phyloP scores from a whole-genome alignment of 1,139 yeast genomes.

The Suhomyces kunorum region DNA sequence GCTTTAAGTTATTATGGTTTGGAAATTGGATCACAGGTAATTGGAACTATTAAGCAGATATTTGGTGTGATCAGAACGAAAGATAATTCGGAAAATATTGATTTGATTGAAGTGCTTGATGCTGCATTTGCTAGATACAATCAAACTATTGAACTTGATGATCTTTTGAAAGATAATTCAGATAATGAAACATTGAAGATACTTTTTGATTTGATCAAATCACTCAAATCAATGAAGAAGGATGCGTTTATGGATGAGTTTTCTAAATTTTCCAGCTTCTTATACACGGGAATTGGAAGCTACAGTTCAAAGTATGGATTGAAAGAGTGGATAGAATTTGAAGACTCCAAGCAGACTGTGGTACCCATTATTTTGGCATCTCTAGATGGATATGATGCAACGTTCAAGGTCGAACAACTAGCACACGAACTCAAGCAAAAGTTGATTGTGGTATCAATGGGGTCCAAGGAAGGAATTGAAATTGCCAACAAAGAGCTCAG shows the following conservation, averaged over 20 bases:
- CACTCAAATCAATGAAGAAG: slow-evolving; percentile 13
- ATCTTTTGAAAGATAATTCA: slow-evolving; percentile 14
- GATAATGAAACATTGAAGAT: slow-evolving; percentile 23
- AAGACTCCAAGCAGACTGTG: slow-evolving; percentile 1
- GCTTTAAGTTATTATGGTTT: slow-evolving; percentile 27
- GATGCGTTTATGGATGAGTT: slow-evolving; percentile 23
- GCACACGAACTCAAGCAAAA: slow-evolving; percentile 31
- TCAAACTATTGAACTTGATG: slow-evolving; percentile 8
- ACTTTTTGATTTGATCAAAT: slow-evolving; percentile 17
- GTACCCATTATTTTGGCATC: slow-evolving; percentile 58
- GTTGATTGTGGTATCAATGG: slow-evolving; percentile 63
- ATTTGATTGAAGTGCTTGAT: slow-evolving; percentile 9
- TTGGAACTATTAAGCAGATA: slow-evolving; percentile 16
- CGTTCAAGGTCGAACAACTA: slow-evolving; percentile 51
- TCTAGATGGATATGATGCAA: slow-evolving; percentile 67
- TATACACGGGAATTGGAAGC: slow-evolving; percentile 28
- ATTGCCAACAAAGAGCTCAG: slow-evolving; percentile 58
- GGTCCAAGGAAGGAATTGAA: slow-evolving; percentile 66
- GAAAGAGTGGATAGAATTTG: slow-evolving; percentile 21
- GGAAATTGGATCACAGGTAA: slow-evolving; percentile 30
- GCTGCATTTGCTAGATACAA: slow-evolving; percentile 15
- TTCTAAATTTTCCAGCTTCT: slow-evolving; percentile 19
- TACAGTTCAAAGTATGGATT: slow-evolving; percentile 32
- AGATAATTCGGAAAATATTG: slow-evolving; percentile 1
- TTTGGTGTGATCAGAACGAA: slow-evolving; percentile 9